Conservation (phyloP, 2,329 filamentous ascomycete genomes). For the Neocatenulostroma microsporum region DNA sequence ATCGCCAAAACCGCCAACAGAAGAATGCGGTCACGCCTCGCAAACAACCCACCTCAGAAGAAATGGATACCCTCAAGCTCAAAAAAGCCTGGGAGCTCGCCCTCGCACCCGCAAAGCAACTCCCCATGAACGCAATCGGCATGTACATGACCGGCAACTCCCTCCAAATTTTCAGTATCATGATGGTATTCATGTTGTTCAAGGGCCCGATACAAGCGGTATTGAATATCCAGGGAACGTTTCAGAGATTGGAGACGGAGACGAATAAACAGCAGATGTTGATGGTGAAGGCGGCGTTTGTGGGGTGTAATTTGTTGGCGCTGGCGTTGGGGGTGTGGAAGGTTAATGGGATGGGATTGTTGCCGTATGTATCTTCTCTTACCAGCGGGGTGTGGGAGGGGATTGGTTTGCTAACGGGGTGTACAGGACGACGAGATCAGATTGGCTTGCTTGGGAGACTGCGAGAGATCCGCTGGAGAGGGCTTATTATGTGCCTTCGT, state of each 20-base stretch:
- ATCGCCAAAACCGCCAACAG: no score
- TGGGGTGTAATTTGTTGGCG: conserved; percentile 77
- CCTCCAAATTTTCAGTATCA: conserved; percentile 97
- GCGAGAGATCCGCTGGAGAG: conserved; percentile 61
- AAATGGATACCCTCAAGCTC: conserved; percentile 91
- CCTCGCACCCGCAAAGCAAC: conserved; percentile 81
- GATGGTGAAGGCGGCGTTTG: conserved; percentile 78
- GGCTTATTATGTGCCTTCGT: conserved; percentile 37
- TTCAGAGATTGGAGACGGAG: conserved; percentile 81
- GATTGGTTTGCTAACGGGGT: conserved; percentile 17
- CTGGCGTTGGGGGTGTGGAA: conserved; percentile 90
- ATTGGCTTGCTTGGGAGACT: conserved; percentile 95
- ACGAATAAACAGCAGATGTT: conserved; percentile 65
- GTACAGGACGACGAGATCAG: conserved; percentile 77
- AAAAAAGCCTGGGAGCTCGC: conserved; percentile 99
- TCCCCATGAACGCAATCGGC: conserved; percentile 98
- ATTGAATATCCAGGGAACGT: conserved; percentile 74
- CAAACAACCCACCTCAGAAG: conserved; percentile 64
- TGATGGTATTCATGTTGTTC: conserved; percentile 99
- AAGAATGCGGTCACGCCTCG: conserved; percentile 40
- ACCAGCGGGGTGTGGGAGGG: neutral
- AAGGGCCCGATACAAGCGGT: conserved; percentile 88
- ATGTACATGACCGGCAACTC: conserved; percentile 99
- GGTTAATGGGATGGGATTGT: conserved; percentile 87
- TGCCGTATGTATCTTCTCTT: conserved; percentile 60